Percentiles rank a stretch among this genome's conserved stretches.
phyloP scores from a whole-genome alignment of 202 grass and related monocot species.

The Hordeum pubiflorum region DNA sequence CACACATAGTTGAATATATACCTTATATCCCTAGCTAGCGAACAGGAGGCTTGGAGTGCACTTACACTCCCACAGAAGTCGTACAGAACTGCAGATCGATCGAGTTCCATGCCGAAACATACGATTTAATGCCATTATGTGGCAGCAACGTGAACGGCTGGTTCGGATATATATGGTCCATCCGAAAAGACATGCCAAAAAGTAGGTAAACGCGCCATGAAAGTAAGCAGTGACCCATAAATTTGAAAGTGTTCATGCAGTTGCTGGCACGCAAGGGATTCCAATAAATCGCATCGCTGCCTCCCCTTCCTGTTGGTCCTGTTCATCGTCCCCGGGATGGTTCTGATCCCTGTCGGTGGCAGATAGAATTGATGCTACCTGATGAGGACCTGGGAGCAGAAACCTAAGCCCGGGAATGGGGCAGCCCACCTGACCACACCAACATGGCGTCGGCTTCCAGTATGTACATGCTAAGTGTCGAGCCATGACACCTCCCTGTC shows the following conservation, averaged over 20 bases:
- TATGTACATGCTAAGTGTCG: constrained; percentile 42
- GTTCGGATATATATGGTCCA: background rate
- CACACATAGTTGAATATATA: constrained; percentile 3
- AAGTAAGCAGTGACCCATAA: background rate
- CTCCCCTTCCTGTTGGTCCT: constrained; percentile 6
- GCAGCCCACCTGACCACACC: constrained; percentile 30
- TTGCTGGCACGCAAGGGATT: constrained; percentile 44
- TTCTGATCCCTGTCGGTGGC: constrained; percentile 27
- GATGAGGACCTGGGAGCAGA: constrained; percentile 30
- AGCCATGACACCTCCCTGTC: constrained; percentile 28
- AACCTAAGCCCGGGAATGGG: constrained; percentile 39
- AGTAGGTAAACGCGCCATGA: background rate
- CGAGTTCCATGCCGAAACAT: background rate
- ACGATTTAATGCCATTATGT: background rate
- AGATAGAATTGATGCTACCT: constrained; percentile 31
- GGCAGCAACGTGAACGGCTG: constrained; percentile 3
- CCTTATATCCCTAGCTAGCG: background rate
- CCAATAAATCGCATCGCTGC: constrained; percentile 32
- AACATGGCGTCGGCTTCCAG: constrained; percentile 55
- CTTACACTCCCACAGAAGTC: background rate
- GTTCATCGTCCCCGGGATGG: background rate
- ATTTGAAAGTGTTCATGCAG: constrained; percentile 8
- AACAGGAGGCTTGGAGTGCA: constrained; percentile 15
- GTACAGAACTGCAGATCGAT: background rate
- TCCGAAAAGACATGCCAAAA: background rate